Evolutionary conservation across 352 stramenopile species (phyloP), one percentile per base, ranked within the genome.

Genomic region (Globisporangium okanoganense): DNA sequence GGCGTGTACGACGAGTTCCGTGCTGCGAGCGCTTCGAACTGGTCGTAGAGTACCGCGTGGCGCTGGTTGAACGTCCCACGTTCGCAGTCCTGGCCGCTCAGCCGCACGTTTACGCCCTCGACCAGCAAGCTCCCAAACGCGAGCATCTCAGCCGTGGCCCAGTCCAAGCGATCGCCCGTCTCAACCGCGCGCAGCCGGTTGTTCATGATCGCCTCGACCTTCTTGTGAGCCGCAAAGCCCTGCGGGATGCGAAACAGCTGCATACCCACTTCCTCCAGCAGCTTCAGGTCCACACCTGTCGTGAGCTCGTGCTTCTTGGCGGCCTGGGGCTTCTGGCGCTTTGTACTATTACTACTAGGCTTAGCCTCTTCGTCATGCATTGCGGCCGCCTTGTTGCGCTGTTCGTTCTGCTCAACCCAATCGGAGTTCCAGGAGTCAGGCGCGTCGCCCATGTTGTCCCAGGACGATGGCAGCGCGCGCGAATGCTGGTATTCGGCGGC

Each of bases 1-100:
- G 97, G 97, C 14, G 88, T 97, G 74, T 98, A 98, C 49, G 94
- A 92, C 58, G 91, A 81, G 58, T 98, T 90, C 16, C 82, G 70
- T 0, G 79, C 79, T 2, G 74, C 82, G 0, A 92, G 61, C 29
- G 83, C 80, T 67, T 92, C 81, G 40, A 85, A 86, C 69, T 97
- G 90, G 62, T 95, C 84, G 53, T 94, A 92, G 3, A 97, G 56
- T 47, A 97, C 88, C 0, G 87, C 90, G 56, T 97, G 90, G 43
- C 90, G 83, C 63, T 95, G 86, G 56, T 91, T 94, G 57, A 97
- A 97, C 2, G 90, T 97, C 3, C 90, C 90, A 33, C 90, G 83
- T 64, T 97, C 87, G 44, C 76, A 91, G 56, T 97, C 90, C 73
- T 97, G 89, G 7, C 90, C 90, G 25, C 83, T 95, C 36, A 97